A percentile compares a stretch with the other conserved stretches of the same genome.
Conservation (phyloP, 805 yeast species). For the Lipomyces mesembrius region DNA sequence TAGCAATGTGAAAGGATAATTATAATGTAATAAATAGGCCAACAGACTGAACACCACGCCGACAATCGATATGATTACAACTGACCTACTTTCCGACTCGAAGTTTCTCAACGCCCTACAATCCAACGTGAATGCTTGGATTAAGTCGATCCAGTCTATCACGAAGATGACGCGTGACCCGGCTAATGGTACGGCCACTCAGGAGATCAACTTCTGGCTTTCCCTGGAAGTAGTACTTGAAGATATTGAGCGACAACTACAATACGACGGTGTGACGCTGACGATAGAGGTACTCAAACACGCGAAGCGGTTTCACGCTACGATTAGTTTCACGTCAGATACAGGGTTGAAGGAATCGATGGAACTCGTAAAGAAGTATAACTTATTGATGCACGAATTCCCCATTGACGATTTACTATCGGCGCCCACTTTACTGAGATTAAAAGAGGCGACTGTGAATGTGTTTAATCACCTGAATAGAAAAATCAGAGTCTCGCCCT, state of each 20-base stretch:
- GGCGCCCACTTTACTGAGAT: conserved; percentile 52
- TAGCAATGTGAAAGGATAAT: conserved; percentile 11
- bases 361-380: conserved; percentile 56
- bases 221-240: conserved; percentile 66
- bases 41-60: conserved; percentile 38
- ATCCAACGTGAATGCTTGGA: conserved; percentile 73
- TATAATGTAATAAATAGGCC: conserved; percentile 8
- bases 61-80: conserved; percentile 45
- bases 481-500: conserved; percentile 60
- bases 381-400: conserved; percentile 67
- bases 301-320: conserved; percentile 80
- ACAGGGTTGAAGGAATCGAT: conserved; percentile 57
- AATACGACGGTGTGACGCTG: conserved; percentile 56
- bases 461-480: conserved; percentile 65
- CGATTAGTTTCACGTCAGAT: conserved; percentile 72
- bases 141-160: conserved; percentile 61
- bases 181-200: conserved; percentile 57
- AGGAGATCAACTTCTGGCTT: conserved; percentile 77
- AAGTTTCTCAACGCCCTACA: conserved; percentile 71
- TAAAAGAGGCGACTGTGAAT: conserved; percentile 53
- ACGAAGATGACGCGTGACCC: conserved; percentile 60
- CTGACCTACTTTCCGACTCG: conserved; percentile 54
- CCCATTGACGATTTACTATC: conserved; percentile 65
- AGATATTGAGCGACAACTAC: conserved; percentile 62
- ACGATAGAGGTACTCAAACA: conserved; percentile 65